Evolutionary conservation across 2,329 filamentous ascomycete genomes (phyloP), one percentile per base, ranked within the genome.

Genomic region (Diplodia intermedia): DNA sequence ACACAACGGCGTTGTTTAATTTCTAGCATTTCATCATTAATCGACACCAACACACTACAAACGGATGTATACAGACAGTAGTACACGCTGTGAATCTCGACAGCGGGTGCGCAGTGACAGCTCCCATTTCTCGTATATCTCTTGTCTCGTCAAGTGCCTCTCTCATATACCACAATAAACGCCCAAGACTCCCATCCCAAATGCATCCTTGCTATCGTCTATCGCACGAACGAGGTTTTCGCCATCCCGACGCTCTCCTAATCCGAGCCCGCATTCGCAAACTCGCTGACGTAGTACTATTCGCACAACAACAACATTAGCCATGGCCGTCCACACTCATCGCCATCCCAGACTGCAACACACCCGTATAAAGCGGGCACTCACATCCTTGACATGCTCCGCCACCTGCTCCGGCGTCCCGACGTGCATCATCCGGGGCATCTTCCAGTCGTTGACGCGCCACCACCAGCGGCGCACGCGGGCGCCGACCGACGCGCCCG

Each of bases 401-500:
- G 65, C 65, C 29, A 60, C 33, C 9, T 11, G 9, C 12, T 65
- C 52, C 14, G 29, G 12, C n/a, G n/a, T 36, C 5, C n/a, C 33
- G 0, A 50, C 31, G 9, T 33, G 31, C 31, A 33, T 15, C 1
- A 26, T 18, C n/a, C n/a, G n/a, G 0, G 77, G 77, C 63, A 79
- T 70, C 31, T 63, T 84, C 95, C 95, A 98, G 75, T 96, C 93
- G 76, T 98, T 98, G 20, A 97, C 91, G 26, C 86, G 88, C 83
- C 93, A 97, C 94, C 95, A 99, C 95, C 94, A 98, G 72, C 93
- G 85, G 73, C 95, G 86, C 60, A 95, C 82, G 72, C 87, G 88
- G 7, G 91, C 92, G 26, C 95, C 95, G 18, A 91, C 82, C 31
- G 88, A 89, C 73, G 88, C 88, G 9, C 95, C 95, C 70, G 88